phyloP scores from a whole-genome alignment of 257 asterid species.

The Solanum ossicruentum region DNA sequence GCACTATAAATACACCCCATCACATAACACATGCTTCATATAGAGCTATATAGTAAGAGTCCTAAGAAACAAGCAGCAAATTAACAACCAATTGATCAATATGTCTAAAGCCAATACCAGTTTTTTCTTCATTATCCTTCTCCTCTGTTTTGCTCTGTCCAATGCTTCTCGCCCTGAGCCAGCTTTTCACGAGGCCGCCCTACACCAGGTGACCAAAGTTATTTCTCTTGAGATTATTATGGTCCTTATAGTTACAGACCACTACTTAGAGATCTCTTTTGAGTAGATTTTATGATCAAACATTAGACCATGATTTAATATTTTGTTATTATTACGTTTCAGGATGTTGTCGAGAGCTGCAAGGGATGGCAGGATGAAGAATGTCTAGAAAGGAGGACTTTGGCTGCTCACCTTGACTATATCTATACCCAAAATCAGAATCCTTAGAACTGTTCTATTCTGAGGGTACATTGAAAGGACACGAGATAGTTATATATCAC shows the following conservation, averaged over 20 bases:
- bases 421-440: slow-evolving; percentile 41
- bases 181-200: not conserved
- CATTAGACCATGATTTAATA: not conserved
- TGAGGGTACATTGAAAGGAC: not conserved
- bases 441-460: not conserved
- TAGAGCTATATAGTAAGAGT: not conserved
- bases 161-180: slow-evolving; percentile 35
- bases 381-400: slow-evolving; percentile 52
- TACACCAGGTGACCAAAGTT: not conserved
- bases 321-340: not conserved
- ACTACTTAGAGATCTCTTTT: not conserved
- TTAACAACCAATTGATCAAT: not conserved
- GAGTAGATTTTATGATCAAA: not conserved
- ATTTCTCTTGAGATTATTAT: too few species aligned
- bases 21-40: not conserved
- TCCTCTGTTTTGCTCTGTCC: slow-evolving; percentile 29
- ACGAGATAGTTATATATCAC: not conserved
- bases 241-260: too few species aligned
- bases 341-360: slow-evolving; percentile 14
- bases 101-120: slow-evolving; percentile 35
- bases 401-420: slow-evolving; percentile 51
- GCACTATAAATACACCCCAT: not conserved
- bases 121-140: slow-evolving; percentile 20
- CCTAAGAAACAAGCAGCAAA: not conserved
- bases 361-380: slow-evolving; percentile 26